Evolutionary conservation across 805 yeast species (phyloP), one percentile per base, ranked within the genome.

Genomic region (Sungouiozyma intestinalis): DNA sequence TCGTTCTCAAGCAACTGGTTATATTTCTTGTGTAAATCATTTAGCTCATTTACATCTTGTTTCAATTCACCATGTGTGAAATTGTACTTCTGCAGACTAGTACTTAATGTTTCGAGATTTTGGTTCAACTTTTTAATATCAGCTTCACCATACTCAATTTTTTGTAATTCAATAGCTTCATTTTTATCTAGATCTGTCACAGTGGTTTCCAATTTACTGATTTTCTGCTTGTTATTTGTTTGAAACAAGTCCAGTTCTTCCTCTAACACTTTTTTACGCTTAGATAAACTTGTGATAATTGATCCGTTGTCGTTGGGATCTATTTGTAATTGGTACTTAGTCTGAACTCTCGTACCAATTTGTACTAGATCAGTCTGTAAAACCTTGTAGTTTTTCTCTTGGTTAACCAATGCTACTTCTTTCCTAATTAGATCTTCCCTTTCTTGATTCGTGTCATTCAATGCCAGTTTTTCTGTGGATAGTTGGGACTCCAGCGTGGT

Each of bases 31-130:
- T 64, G 67, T 11, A 72, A 63, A 2, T 57, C 54, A 2, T 57
- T 59, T 20, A 84, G 57, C 3, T 66, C 65, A 0, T 64, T 47
- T 45, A 63, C 68, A 41, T 74, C 77, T 8, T 63, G 54, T 16
- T 68, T 71, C 8, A 83, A 45, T 33, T 68, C 72, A 1, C 68
- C 68, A 37, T 74, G 77, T 39, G 72, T 70, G 3, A 63, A 56
- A 5, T 60, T 55, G 3, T 72, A 61, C 1, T 53, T 53, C 2
- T 58, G 60, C 6, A 79, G 45, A 36, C 67, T 67, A 1, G 52
- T 52, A 35, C 69, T 64, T 2, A 77, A 51, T 2, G 56, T 53
- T 3, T 53, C 48, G 24, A 71, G 58, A 45, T 74, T 68, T 14
- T 50, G 47, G 31, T 62, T 60, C 16, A 65, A 41, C 15, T 57